Base-by-base conservation (phyloP, 2,329 filamentous ascomycete genomes). In the Epichloe amarillans region DNA sequence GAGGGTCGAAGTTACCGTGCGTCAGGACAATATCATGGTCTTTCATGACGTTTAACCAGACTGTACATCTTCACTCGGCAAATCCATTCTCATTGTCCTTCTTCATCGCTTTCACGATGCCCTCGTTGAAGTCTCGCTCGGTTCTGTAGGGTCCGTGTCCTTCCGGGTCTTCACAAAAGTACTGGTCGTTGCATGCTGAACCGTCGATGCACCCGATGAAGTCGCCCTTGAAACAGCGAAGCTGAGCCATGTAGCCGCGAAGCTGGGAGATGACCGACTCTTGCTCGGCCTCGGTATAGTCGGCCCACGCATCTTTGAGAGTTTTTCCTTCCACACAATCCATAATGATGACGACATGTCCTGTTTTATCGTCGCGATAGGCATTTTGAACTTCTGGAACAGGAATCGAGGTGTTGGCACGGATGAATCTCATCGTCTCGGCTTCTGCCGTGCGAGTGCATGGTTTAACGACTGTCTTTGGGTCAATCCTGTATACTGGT, bases 1-100 rank as follows among this genome's bases (percentile, higher is more conserved):
- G 49, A 15, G 58, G 61, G 43, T 58, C 66, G 26, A 76, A 61
- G 58, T 76, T 72, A 3, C 67, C 66, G 61, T 75, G 71, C 5
- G 70, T 73, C 54, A 75, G 71, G 2, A 67, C 61, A 39, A 60
- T 54, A 14, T 47, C 23, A 50, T 62, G 52, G 35, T 46, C 54
- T 33, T 50, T 53, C 51, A 58, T 57, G 19, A 55, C 41, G 23
- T 36, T 50, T 23, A 45, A 35, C 55, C 52, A 57, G 39, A 55
- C 52, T 30, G 46, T 48, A 30, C 51, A 57, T 30, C 47, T 50
- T 47, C 50, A 51, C 21, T 53, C 50, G 7, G 19, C 17, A 45
- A 53, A 55, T 6, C 42, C 46, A 37, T 47, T 12, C 4, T 45
- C 40, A 1, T 47, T 37, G 5, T 54, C 46, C 23, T 41, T 50